Evolutionary conservation across 2,329 filamentous ascomycete genomes (phyloP).

Genomic region (Thelonectria rubi): DNA sequence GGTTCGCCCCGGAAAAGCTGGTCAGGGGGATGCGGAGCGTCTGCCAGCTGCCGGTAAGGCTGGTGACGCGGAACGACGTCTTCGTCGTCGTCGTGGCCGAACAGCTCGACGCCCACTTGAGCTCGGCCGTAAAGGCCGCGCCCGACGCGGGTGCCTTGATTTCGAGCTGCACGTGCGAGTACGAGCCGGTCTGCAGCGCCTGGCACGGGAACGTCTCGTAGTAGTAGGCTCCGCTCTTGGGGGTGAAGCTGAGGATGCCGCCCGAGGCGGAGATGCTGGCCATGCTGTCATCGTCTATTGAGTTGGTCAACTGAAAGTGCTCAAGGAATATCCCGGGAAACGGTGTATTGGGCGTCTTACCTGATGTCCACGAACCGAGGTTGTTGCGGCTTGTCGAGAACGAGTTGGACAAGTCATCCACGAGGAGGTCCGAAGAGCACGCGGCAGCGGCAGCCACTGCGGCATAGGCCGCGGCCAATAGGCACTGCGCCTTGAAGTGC

Average conservation of each 20-base stretch:
- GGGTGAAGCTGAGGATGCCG: slow-evolving; percentile 60
- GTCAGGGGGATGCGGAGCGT: slow-evolving; percentile 60
- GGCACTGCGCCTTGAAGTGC: slow-evolving; percentile 19
- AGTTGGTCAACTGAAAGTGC: slow-evolving; percentile 14
- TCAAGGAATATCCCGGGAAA: background rate
- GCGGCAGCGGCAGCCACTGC: slow-evolving; percentile 30
- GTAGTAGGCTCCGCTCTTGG: slow-evolving; percentile 59
- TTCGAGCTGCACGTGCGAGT: slow-evolving; percentile 53
- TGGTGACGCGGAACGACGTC: slow-evolving; percentile 53
- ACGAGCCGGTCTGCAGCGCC: slow-evolving; percentile 54
- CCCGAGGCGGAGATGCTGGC: slow-evolving; percentile 50
- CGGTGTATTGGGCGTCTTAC: slow-evolving; percentile 35
- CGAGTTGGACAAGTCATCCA: slow-evolving; percentile 48
- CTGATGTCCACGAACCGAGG: slow-evolving; percentile 48
- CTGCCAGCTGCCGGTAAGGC: slow-evolving; percentile 59
- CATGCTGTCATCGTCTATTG: slow-evolving; percentile 60
- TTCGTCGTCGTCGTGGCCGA: slow-evolving; percentile 53
- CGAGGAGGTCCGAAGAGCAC: slow-evolving; percentile 44
- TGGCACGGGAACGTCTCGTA: slow-evolving; percentile 63
- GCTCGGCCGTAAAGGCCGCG: slow-evolving; percentile 46
- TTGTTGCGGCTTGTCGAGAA: slow-evolving; percentile 46
- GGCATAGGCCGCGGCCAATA: slow-evolving; percentile 28
- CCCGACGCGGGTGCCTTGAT: slow-evolving; percentile 37
- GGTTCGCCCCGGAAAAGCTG: slow-evolving; percentile 59
- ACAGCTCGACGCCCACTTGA: slow-evolving; percentile 53